Percentiles rank a stretch among this genome's conserved stretches.
Evolutionary conservation across 2,329 filamentous ascomycete genomes (phyloP).

Genomic region (Pseudogymnoascus sp.): DNA sequence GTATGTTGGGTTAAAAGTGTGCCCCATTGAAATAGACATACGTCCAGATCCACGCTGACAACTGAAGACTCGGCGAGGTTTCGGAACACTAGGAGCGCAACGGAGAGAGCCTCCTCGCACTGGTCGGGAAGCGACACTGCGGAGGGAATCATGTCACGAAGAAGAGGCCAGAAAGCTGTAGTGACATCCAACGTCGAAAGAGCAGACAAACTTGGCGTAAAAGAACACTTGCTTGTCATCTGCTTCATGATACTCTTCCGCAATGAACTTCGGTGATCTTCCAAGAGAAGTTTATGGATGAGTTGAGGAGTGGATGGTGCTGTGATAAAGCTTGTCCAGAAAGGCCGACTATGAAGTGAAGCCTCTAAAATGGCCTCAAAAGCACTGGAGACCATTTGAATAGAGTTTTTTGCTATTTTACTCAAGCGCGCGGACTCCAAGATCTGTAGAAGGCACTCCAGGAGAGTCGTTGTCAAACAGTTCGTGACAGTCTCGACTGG

Average conservation of each 20-base stretch:
- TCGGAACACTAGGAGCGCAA: conserved; percentile 36
- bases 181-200: conserved; percentile 35
- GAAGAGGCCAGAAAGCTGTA: conserved; percentile 41
- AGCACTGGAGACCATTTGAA: conserved; percentile 34
- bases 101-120: conserved; percentile 30
- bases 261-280: conserved; percentile 32
- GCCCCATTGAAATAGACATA: conserved; percentile 26
- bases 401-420: conserved; percentile 21
- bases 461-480: conserved; percentile 29
- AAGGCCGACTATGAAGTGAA: conserved; percentile 36
- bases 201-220: conserved; percentile 23
- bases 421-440: conserved; percentile 21
- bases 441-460: conserved; percentile 27
- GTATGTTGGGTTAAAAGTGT: conserved; percentile 33
- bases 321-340: conserved; percentile 39
- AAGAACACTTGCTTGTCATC: conserved; percentile 26
- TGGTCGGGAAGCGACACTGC: conserved; percentile 19
- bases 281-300: conserved; percentile 35
- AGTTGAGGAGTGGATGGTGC: conserved; percentile 32
- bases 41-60: conserved; percentile 19
- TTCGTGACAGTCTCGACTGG: conserved; percentile 28
- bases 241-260: conserved; percentile 27
- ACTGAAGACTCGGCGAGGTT: conserved; percentile 30
- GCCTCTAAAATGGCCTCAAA: conserved; percentile 43
- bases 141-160: conserved; percentile 22